Percentiles rank a stretch among this genome's conserved stretches.
phyloP scores from a whole-genome alignment of 257 asterid species.

The Salvia hispanica region DNA sequence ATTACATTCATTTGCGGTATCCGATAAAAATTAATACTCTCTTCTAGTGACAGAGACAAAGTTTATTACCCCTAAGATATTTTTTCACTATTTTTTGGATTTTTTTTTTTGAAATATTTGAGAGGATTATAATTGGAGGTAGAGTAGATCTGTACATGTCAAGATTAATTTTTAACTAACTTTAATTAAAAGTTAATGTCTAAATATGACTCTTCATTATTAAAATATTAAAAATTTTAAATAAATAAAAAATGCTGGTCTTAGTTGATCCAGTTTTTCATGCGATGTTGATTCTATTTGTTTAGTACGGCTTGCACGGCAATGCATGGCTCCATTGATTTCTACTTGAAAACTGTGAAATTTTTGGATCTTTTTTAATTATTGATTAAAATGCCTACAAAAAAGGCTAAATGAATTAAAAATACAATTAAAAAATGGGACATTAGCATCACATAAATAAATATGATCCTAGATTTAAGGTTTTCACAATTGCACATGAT shows the following conservation, averaged over 20 bases:
- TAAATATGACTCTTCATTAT: no score
- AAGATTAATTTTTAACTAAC: neutral
- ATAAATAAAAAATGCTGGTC: neutral
- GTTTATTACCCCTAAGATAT: no score
- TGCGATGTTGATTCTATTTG: constrained; percentile 43
- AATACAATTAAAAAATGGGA: neutral
- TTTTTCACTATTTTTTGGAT: no score
- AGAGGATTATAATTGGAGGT: neutral
- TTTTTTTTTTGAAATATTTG: no score
- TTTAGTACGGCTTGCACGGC: constrained; percentile 49
- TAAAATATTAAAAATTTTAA: no score
- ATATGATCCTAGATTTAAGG: constrained; percentile 41
- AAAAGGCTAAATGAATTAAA: neutral
- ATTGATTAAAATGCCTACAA: neutral
- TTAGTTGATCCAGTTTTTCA: neutral
- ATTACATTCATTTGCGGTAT: no score
- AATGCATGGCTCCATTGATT: constrained; percentile 25
- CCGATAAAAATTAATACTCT: no score
- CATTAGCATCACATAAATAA: constrained; percentile 37
- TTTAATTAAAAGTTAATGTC: neutral
- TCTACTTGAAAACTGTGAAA: constrained; percentile 31
- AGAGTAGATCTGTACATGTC: neutral
- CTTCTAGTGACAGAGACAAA: no score
- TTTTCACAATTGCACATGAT: constrained; percentile 44
- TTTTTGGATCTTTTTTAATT: constrained; percentile 22